These are phyloP conservation scores for Suhomyces emberorum DNA, from an alignment of 805 yeast species.

Conservation along the genomic window DNA sequence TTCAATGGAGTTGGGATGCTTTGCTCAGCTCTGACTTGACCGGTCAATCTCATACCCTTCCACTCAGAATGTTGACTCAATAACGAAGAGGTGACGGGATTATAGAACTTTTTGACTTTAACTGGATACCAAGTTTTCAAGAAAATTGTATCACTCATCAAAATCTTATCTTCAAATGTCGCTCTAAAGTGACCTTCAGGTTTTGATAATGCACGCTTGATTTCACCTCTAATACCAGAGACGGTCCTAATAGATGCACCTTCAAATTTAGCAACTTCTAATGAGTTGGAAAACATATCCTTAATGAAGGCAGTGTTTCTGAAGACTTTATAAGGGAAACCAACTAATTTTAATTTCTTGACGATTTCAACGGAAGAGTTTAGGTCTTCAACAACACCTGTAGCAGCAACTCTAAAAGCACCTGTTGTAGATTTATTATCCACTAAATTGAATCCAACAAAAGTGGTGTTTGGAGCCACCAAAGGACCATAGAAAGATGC, in stretches of 20 bases:
- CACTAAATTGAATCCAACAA: slow-evolving; percentile 90
- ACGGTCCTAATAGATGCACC: slow-evolving; percentile 97
- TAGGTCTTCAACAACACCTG: slow-evolving; percentile 93
- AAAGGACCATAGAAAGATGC: slow-evolving; percentile 97
- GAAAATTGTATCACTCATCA: slow-evolving; percentile 85
- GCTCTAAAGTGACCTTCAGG: slow-evolving; percentile 97
- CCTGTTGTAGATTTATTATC: slow-evolving; percentile 83
- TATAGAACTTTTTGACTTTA: slow-evolving; percentile 82
- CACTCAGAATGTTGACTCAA: slow-evolving; percentile 76
- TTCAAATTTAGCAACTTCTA: slow-evolving; percentile 96
- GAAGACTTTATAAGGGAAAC: slow-evolving; percentile 90
- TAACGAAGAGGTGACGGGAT: slow-evolving; percentile 91
- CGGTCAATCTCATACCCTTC: slow-evolving; percentile 96
- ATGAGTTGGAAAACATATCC: slow-evolving; percentile 88
- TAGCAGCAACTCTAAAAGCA: slow-evolving; percentile 91
- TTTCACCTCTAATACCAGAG: slow-evolving; percentile 96
- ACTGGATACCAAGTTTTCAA: slow-evolving; percentile 98
- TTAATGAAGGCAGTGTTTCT: slow-evolving; percentile 95
- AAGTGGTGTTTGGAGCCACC: slow-evolving; percentile 96
- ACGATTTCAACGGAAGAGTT: slow-evolving; percentile 90
- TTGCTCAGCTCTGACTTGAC: slow-evolving; percentile 80
- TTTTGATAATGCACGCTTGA: slow-evolving; percentile 86
- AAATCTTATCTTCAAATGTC: slow-evolving; percentile 90
- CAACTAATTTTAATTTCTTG: slow-evolving; percentile 91
- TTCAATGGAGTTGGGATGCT: slow-evolving; percentile 60